phyloP scores from a whole-genome alignment of 2,329 filamentous ascomycete genomes.

The Diaporthe eres region DNA sequence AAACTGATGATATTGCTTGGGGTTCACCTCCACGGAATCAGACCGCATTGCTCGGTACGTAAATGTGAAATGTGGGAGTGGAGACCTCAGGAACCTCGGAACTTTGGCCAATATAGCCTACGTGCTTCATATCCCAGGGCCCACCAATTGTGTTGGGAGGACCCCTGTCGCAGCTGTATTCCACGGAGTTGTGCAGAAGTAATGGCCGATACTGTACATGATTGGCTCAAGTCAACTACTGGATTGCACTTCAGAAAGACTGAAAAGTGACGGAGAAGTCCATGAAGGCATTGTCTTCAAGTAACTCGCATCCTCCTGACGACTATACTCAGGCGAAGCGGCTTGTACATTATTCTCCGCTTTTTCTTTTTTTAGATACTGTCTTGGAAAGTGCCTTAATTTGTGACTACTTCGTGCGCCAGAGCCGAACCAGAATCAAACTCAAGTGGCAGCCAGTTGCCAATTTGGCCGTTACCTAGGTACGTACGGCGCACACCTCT shows the following conservation, averaged over 20 bases:
- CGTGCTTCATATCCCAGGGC: background rate
- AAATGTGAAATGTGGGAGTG: background rate
- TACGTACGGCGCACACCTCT: too few species aligned
- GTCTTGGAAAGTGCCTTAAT: too few species aligned
- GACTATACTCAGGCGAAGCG: too few species aligned
- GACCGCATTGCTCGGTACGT: background rate
- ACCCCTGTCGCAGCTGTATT: background rate
- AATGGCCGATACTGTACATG: background rate
- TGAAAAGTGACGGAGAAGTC: too few species aligned
- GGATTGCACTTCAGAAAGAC: background rate
- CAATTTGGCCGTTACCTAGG: too few species aligned
- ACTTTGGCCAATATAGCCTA: background rate
- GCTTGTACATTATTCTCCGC: too few species aligned
- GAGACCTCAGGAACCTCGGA: background rate
- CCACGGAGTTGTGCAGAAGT: background rate
- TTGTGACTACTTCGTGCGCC: too few species aligned
- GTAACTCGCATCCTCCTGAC: too few species aligned
- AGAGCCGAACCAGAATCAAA: too few species aligned
- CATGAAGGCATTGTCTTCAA: too few species aligned
- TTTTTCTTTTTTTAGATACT: too few species aligned
- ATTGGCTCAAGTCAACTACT: background rate
- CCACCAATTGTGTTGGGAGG: background rate
- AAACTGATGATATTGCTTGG: background rate
- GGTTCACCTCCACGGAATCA: background rate
- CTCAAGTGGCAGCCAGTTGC: too few species aligned